These are phyloP conservation scores for Fagus crenata DNA, from an alignment of 306 rosid species.

Conservation along the genomic window DNA sequence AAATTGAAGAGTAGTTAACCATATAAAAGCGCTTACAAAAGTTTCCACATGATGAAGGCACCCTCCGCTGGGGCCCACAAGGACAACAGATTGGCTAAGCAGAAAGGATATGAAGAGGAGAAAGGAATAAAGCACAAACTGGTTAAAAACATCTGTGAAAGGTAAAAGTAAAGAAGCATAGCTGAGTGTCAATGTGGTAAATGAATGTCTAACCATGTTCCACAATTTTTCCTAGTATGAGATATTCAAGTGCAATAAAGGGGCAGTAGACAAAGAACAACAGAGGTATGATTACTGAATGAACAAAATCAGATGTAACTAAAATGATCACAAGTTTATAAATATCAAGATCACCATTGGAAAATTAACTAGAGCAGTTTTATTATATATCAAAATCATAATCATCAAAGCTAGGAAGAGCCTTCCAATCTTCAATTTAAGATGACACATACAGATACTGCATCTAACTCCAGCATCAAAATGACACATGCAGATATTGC, in stretches of 20 bases:
- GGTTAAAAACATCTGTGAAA: constrained; percentile 19
- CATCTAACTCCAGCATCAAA: neutral
- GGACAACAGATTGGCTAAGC: constrained; percentile 82
- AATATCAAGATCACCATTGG: neutral
- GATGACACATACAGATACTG: neutral
- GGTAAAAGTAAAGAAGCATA: constrained; percentile 11
- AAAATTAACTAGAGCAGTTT: neutral
- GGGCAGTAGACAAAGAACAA: neutral
- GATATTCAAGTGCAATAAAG: neutral
- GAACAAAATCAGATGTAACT: neutral
- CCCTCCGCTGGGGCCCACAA: constrained; percentile 75
- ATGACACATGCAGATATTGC: neutral
- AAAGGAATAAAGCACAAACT: constrained; percentile 11
- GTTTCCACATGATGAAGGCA: constrained; percentile 89
- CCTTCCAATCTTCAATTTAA: neutral
- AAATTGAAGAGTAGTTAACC: constrained; percentile 15
- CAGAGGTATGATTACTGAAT: neutral
- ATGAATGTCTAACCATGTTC: neutral
- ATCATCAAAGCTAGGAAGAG: neutral
- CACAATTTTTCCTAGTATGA: neutral
- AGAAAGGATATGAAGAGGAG: constrained; percentile 25
- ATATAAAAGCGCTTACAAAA: constrained; percentile 58
- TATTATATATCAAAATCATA: neutral
- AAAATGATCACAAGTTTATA: neutral
- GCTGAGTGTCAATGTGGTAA: neutral